phyloP scores from a whole-genome alignment of 345 rosid species.

The Hevea brasiliensis region DNA sequence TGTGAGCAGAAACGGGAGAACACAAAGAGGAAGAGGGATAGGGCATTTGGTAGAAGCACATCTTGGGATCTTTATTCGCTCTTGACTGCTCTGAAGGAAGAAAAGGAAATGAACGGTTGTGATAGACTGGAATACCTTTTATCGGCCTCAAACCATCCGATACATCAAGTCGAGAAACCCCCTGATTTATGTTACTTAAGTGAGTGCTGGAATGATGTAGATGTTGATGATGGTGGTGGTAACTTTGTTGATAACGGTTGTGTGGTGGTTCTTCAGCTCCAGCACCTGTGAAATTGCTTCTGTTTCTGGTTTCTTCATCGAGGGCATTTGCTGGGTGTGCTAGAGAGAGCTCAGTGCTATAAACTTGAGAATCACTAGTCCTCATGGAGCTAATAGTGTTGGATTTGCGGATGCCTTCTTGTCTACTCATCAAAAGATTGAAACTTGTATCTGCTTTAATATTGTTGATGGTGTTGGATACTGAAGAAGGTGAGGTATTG shows the following conservation, averaged over 20 bases:
- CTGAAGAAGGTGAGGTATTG: conserved; percentile 24
- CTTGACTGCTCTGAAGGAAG: conserved; percentile 26
- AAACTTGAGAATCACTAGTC: conserved; percentile 22
- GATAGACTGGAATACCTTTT: conserved; percentile 81
- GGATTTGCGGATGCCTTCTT: conserved; percentile 18
- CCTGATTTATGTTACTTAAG: conserved; percentile 27
- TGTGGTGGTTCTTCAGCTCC: conserved; percentile 14
- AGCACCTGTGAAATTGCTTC: too few species aligned
- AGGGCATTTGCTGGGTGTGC: conserved; percentile 31
- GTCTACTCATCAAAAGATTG: conserved; percentile 17
- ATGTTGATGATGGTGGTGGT: conserved; percentile 17
- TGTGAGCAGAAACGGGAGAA: too few species aligned
- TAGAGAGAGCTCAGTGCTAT: conserved; percentile 42
- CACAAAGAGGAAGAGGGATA: conserved; percentile 31
- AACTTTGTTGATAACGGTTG: conserved; percentile 16
- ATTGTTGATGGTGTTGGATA: conserved; percentile 11
- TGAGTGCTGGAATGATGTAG: background rate
- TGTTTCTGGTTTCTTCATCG: background rate
- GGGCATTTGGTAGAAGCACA: conserved; percentile 43
- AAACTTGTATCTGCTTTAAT: conserved; percentile 7
- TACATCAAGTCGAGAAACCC: conserved; percentile 34
- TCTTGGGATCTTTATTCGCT: conserved; percentile 42
- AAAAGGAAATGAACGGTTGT: conserved; percentile 65
- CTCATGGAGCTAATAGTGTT: conserved; percentile 7
- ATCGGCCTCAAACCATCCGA: conserved; percentile 61